Percentiles rank a stretch among this genome's conserved stretches.
Evolutionary conservation across 495 filamentous ascomycete species (phyloP).

Genomic region (Penicillium soppii): DNA sequence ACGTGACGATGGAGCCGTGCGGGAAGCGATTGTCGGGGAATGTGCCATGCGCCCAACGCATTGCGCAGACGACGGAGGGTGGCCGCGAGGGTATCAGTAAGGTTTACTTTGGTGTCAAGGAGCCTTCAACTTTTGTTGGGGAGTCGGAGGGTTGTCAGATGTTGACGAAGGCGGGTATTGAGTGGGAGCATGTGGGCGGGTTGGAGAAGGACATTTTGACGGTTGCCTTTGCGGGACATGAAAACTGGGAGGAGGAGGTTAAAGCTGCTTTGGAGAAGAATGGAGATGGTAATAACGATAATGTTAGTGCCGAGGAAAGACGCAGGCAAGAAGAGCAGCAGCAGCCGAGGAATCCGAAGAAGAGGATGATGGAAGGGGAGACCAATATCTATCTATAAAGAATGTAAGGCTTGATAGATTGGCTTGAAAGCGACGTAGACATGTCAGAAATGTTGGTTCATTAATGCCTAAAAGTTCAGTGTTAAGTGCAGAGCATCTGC

Average conservation of each 20-base stretch:
- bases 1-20: slow-evolving; percentile 96
- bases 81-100: slow-evolving; percentile 59
- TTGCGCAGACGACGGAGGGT: slow-evolving; percentile 54
- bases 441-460: too few species aligned
- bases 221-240: slow-evolving; percentile 81
- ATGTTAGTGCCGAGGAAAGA: slow-evolving; percentile 36
- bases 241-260: slow-evolving; percentile 39
- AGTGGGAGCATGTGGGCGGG: slow-evolving; percentile 68
- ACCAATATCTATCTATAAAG: slow-evolving; percentile 17
- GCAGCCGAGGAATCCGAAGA: slow-evolving; percentile 43
- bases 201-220: slow-evolving; percentile 78
- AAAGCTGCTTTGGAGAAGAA: slow-evolving; percentile 27
- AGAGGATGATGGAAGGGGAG: slow-evolving; percentile 47
- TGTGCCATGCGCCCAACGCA: slow-evolving; percentile 76
- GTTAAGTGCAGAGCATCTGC: too few species aligned
- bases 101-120: slow-evolving; percentile 84
- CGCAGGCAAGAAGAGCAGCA: slow-evolving; percentile 30
- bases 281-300: slow-evolving; percentile 35
- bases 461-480: too few species aligned
- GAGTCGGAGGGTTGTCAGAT: slow-evolving; percentile 71
- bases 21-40: slow-evolving; percentile 79
- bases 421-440: not conserved
- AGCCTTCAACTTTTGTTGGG: slow-evolving; percentile 85
- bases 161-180: slow-evolving; percentile 72
- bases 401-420: not conserved